Conservation (phyloP, 768 basidiomycete species). For the Chalciporus piperatus region DNA sequence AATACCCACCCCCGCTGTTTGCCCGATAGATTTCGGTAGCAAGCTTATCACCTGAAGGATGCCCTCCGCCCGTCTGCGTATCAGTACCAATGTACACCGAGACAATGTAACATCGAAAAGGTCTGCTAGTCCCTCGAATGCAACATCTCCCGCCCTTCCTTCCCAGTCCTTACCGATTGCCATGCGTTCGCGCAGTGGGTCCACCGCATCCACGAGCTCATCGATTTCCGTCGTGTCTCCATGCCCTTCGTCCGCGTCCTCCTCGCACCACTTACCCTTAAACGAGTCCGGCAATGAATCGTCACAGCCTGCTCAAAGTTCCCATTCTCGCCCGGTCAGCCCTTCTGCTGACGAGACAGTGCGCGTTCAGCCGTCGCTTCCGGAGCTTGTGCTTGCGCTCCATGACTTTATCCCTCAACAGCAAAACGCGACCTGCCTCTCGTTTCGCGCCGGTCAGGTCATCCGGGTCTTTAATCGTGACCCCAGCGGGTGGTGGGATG, state of each 20-base stretch:
- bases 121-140: slow-evolving; percentile 28
- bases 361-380: slow-evolving; percentile 33
- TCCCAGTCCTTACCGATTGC: slow-evolving; percentile 12
- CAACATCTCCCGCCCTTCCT: slow-evolving; percentile 22
- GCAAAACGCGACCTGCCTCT: slow-evolving; percentile 74
- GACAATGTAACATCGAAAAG: slow-evolving; percentile 33
- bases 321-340: slow-evolving; percentile 37
- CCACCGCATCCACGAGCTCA: slow-evolving; percentile 56
- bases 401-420: slow-evolving; percentile 83
- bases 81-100: slow-evolving; percentile 44
- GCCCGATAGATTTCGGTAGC: not conserved
- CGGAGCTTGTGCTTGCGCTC: slow-evolving; percentile 86
- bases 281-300: slow-evolving; percentile 35
- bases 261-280: slow-evolving; percentile 44
- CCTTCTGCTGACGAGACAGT: slow-evolving; percentile 49
- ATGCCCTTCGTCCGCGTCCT: slow-evolving; percentile 47
- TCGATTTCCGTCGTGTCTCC: slow-evolving; percentile 57
- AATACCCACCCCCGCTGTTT: not conserved
- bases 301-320: slow-evolving; percentile 7
- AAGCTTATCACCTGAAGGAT: slow-evolving; percentile 26
- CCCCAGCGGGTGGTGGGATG: slow-evolving; percentile 97
- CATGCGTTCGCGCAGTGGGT: slow-evolving; percentile 45
- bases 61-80: slow-evolving; percentile 44
- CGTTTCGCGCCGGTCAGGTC: slow-evolving; percentile 87
- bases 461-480: slow-evolving; percentile 90